Base-by-base conservation (phyloP, 2,329 filamentous ascomycete genomes). In the Ophiostoma himal-ulmi region DNA sequence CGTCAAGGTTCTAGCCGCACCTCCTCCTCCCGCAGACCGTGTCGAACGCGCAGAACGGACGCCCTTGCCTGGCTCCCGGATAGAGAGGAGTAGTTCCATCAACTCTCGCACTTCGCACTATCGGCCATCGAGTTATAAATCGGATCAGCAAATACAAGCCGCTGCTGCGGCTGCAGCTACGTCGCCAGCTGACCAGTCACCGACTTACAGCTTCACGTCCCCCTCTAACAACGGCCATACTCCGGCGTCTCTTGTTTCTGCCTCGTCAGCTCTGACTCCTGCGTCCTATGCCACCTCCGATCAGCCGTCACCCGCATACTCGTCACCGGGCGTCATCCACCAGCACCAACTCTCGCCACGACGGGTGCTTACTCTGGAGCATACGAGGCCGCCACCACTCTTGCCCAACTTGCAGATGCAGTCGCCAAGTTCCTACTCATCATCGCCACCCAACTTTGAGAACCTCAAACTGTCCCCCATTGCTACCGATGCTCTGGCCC, bases 201-300 rank as follows among this genome's bases (percentile, higher is more conserved):
- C 57, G 5, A 13, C 57, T 0, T 62, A 62, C 52, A 57, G 22
- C 57, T 62, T 36, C 7, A 62, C 57, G 13, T 62, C 57, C 5
- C 57, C 57, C 6, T 62, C 57, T 26, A 62, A 62, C 26, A 62
- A 26, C 57, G 57, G 57, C 26, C 57, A 62, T 20, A 62, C 57
- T 13, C 57, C 62, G 10, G 36, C 17, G 36, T 41, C 62, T 17
- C 6, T 20, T 64, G 26, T 14, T 14, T 65, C 36, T 69, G 22
- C 54, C 44, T n/a, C 39, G 26, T n/a, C 68, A 30, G 75, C 80
- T 2, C 79, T 74, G 2, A 80, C 81, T 81, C 82, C 68, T 86
- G 22, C 57, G 14, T 34, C 57, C 5, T 62, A 36, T 62, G 57
- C 52, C n/a, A 11, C 57, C n/a, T 17, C 26, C 26, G 26, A 62